Conservation (phyloP, 139 green algal species). For the Chlorella sp. region DNA sequence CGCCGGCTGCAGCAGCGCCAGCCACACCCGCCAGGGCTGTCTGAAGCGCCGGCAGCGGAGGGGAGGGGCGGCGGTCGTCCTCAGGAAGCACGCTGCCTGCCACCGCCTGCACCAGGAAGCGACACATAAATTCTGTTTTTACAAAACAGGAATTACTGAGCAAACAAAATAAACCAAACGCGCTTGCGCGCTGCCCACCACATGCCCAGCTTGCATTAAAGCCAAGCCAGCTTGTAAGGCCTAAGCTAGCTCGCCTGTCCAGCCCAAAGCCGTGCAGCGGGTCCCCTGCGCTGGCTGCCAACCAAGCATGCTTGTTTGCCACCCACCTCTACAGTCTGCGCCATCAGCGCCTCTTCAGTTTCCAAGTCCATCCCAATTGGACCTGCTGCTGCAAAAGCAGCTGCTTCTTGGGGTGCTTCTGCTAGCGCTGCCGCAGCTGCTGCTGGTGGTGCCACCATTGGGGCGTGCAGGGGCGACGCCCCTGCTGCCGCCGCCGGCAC, state of each 20-base stretch:
- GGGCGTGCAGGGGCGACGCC: too few species aligned
- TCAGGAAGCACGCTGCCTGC: neutral
- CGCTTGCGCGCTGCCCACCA: too few species aligned
- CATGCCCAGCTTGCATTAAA: too few species aligned
- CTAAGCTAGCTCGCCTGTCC: too few species aligned
- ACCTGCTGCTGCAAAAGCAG: neutral
- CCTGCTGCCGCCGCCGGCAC: neutral
- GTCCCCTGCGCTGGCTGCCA: too few species aligned
- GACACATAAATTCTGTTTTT: too few species aligned
- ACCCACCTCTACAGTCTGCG: neutral
- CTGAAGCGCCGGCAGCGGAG: neutral
- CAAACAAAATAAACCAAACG: too few species aligned
- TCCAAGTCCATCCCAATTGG: neutral
- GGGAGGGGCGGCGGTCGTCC: neutral
- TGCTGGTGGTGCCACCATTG: neutral
- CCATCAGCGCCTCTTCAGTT: neutral
- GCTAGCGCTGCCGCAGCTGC: neutral
- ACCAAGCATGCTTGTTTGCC: too few species aligned
- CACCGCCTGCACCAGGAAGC: conserved; percentile 10
- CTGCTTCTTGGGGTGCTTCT: neutral
- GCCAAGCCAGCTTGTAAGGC: too few species aligned
- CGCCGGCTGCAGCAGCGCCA: too few species aligned
- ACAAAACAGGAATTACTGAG: too few species aligned
- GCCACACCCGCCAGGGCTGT: neutral
- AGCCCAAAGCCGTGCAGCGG: too few species aligned